Evolutionary conservation across 139 green algal genomes (phyloP).

Genomic region (Chlorella sp.): DNA sequence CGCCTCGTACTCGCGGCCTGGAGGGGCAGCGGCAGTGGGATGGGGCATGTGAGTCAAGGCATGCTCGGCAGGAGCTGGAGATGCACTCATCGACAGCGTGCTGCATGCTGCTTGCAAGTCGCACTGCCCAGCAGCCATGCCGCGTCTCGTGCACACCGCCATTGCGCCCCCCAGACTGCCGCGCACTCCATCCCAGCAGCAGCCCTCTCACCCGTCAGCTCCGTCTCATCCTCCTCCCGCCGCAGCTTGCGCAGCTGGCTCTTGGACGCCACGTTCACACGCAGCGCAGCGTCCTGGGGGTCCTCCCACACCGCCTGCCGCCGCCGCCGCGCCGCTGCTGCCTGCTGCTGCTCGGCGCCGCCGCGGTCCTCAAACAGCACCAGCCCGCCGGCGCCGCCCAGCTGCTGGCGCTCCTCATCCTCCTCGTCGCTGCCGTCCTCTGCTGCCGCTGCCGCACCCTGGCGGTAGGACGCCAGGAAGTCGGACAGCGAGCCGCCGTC

Average conservation of each 20-base stretch:
- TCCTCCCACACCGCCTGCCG: conserved; percentile 71
- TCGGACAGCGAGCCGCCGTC: conserved; percentile 2
- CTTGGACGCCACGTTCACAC: conserved; percentile 58
- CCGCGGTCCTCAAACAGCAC: conserved; percentile 32
- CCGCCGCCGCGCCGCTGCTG: neutral
- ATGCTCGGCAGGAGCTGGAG: no score
- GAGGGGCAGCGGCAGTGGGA: conserved; percentile 8
- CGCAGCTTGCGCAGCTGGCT: conserved; percentile 75
- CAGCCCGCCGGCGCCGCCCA: neutral
- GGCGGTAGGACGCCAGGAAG: conserved; percentile 16
- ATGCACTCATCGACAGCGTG: neutral
- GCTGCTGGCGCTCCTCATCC: neutral
- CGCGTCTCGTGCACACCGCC: no score
- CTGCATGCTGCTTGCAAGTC: neutral
- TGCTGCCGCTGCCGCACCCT: neutral
- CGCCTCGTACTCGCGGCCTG: conserved; percentile 74
- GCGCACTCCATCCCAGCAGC: neutral
- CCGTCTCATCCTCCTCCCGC: conserved; percentile 56
- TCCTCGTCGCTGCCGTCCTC: neutral
- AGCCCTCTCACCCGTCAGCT: conserved; percentile 46
- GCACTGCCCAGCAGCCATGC: neutral
- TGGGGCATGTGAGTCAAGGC: neutral
- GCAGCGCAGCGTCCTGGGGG: conserved; percentile 56
- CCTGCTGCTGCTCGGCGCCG: neutral
- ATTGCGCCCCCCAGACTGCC: no score